Evolutionary conservation across 345 rosid species (phyloP).

Genomic region (Hypericum androsaemum): DNA sequence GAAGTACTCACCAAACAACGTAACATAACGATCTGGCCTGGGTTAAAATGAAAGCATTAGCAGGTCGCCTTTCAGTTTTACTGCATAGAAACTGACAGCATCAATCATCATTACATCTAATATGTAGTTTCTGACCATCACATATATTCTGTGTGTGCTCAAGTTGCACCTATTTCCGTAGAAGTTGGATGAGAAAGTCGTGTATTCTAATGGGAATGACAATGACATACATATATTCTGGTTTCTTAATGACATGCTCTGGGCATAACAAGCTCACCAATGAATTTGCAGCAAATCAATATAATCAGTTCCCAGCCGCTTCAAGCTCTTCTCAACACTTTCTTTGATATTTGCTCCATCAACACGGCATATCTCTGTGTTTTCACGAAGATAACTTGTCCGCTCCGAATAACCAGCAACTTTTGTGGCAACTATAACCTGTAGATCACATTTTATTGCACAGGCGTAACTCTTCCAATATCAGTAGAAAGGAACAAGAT

Average conservation of each 20-base stretch:
- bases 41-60: neutral
- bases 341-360: slow-evolving; percentile 84
- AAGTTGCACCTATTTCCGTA: too few relatives aligned
- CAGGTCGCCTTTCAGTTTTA: neutral
- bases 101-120: neutral
- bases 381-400: slow-evolving; percentile 45
- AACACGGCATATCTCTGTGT: slow-evolving; percentile 53
- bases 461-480: too few relatives aligned
- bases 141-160: too few relatives aligned
- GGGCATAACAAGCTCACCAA: slow-evolving; percentile 44
- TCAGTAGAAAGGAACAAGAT: too few relatives aligned
- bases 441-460: slow-evolving; percentile 7
- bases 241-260: too few relatives aligned
- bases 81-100: neutral
- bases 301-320: slow-evolving; percentile 83
- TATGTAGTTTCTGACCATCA: too few relatives aligned
- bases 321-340: slow-evolving; percentile 90
- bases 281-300: slow-evolving; percentile 91
- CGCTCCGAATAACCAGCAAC: slow-evolving; percentile 73
- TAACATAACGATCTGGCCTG: slow-evolving; percentile 98
- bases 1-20: slow-evolving; percentile 58
- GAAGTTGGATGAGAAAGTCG: too few relatives aligned
- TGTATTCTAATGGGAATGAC: neutral
- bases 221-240: too few relatives aligned
- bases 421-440: slow-evolving; percentile 92